A percentile compares a stretch with the other conserved stretches of the same genome.
Evolutionary conservation across 1,139 yeast genomes (phyloP).

Genomic region (Hemisphaericaspora lyxosophila): DNA sequence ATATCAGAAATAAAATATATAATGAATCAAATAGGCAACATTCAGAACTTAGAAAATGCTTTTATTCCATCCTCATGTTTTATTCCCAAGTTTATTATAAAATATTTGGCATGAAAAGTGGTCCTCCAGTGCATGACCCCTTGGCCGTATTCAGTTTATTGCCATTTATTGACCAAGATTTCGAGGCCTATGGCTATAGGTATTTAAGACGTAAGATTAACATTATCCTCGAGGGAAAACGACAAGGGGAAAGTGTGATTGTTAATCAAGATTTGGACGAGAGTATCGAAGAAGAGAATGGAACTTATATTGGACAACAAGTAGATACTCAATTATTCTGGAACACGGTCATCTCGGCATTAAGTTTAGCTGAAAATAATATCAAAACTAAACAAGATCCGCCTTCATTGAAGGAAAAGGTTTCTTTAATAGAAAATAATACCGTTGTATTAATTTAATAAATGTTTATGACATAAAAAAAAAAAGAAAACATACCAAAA

Average conservation of each 20-base stretch:
- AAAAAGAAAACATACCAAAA: background rate
- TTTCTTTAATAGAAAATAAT: constrained; percentile 1
- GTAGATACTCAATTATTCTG: constrained; percentile 54
- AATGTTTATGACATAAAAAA: background rate
- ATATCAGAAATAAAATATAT: constrained; percentile 36
- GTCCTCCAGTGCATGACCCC: constrained; percentile 87
- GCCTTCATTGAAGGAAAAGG: background rate
- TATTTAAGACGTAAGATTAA: constrained; percentile 26
- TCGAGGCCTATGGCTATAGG: constrained; percentile 31
- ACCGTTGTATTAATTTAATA: background rate
- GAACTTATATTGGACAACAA: constrained; percentile 45
- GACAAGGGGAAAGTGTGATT: constrained; percentile 36
- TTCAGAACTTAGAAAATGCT: constrained; percentile 50
- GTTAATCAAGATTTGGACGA: constrained; percentile 23
- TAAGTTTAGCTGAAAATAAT: constrained; percentile 27
- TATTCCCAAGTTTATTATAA: constrained; percentile 49
- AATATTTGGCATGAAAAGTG: constrained; percentile 46
- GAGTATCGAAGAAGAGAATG: constrained; percentile 30
- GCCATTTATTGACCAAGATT: constrained; percentile 37
- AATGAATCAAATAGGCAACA: constrained; percentile 16
- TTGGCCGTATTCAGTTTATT: constrained; percentile 63
- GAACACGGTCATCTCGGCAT: constrained; percentile 45
- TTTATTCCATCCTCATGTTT: constrained; percentile 56
- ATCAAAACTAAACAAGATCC: background rate
- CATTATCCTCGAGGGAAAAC: constrained; percentile 30